phyloP scores from a whole-genome alignment of 768 basidiomycete species.

The Agrocybe praecox region DNA sequence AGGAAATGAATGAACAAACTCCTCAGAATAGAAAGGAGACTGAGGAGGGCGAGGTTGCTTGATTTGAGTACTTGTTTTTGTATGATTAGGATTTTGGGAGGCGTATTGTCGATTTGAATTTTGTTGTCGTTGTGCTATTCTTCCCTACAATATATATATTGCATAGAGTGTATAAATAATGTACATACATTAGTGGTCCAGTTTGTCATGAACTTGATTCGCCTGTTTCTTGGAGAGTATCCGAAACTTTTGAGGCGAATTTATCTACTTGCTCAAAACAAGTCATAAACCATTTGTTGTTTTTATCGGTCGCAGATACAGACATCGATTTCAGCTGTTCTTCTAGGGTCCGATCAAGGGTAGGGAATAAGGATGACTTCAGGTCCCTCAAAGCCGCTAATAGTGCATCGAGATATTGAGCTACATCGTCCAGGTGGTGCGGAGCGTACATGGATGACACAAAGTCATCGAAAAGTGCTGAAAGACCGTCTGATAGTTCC shows the following conservation, averaged over 20 bases:
- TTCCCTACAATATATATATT: neutral
- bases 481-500: constrained; percentile 48
- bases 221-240: constrained; percentile 21
- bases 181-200: neutral
- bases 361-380: constrained; percentile 26
- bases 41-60: constrained; percentile 40
- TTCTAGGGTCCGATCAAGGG: constrained; percentile 26
- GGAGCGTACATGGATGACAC: constrained; percentile 68
- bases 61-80: neutral
- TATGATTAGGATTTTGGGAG: constrained; percentile 1
- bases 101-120: neutral
- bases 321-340: constrained; percentile 30
- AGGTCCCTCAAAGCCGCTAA: constrained; percentile 38
- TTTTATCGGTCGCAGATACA: constrained; percentile 34
- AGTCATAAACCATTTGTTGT: constrained; percentile 61
- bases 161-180: constrained; percentile 5
- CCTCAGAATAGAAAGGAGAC: constrained; percentile 31
- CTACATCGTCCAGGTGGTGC: constrained; percentile 50
- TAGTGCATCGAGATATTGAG: constrained; percentile 39
- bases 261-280: constrained; percentile 67
- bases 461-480: constrained; percentile 65
- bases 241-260: constrained; percentile 30
- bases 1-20: constrained; percentile 26
- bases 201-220: neutral
- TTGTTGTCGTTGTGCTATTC: neutral